Base-by-base conservation (phyloP, 2,329 filamentous ascomycete species). In the Penicillium corylophilum region DNA sequence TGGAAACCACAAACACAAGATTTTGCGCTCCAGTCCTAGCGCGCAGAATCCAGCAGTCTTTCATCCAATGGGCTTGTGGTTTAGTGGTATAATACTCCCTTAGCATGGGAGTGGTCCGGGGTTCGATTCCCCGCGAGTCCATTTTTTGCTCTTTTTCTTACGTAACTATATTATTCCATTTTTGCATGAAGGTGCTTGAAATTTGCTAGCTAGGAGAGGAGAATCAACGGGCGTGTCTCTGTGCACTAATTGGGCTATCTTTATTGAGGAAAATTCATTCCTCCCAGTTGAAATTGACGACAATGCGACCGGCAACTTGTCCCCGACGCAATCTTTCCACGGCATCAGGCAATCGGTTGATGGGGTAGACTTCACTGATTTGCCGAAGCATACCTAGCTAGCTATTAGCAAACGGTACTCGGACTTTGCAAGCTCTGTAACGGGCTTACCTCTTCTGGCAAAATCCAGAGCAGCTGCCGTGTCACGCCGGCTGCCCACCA, bases 271-370 rank as follows among this genome's bases (percentile, higher is more conserved):
- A 35, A 35, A n/a, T 35, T 38, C 31, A 54, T 39, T 59, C 54
- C 10, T 57, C 59, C 54, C 56, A 57, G 28, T 82, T 79, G 57
- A 82, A 82, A 59, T 81, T 77, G 18, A 82, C 72, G 12, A 82
- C 79, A 39, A 79, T 74, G 16, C 79, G 66, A 1, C 80, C 80
- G 7, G 79, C 77, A 40, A 82, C 73, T 58, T 82, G 71, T 0
- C 79, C 79, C 35, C 68, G 70, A 48, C 70, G 70, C 57, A 82
- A 60, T 57, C 77, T 76, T 59, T 80, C 72, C 20, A 82, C 77
- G 16, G 74, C 78, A 57, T 82, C 79, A 15, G 79, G 67, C 40
- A 82, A 71, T 36, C 72, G 57, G 29, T 74, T 74, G 55, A 81
- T 61, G 0, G 71, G 71, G 50, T 76, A 72, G 2, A 81, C 74